Conservation (phyloP, 2,329 filamentous ascomycete genomes). For the Trichoderma semiorbis region DNA sequence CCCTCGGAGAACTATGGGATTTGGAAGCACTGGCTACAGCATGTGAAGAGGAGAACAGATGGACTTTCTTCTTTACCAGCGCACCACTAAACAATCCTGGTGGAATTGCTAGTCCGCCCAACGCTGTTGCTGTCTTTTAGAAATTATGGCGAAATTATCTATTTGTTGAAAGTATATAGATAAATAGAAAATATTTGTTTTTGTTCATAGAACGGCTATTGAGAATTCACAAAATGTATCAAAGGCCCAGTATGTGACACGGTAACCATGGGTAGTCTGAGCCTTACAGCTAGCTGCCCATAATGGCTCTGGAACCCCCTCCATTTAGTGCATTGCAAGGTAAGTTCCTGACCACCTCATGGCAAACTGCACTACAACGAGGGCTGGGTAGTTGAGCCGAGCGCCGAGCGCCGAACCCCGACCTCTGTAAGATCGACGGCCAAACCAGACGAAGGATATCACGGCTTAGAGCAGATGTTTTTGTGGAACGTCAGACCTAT, state of each 20-base stretch:
- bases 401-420: background rate
- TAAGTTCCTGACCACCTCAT: too few relatives aligned
- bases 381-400: background rate
- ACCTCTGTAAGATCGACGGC: background rate
- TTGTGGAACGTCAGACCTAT: background rate
- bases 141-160: background rate
- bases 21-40: conserved; percentile 37
- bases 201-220: rapidly evolving
- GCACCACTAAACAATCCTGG: conserved; percentile 32
- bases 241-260: background rate
- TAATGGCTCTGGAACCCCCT: background rate
- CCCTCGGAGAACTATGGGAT: conserved; percentile 49
- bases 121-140: background rate
- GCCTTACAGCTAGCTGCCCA: background rate
- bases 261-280: background rate
- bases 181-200: background rate
- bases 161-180: background rate
- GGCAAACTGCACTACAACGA: background rate
- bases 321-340: background rate
- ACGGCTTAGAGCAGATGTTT: background rate
- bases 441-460: background rate
- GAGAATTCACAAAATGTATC: background rate
- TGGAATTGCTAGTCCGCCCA: background rate
- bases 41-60: conserved; percentile 33
- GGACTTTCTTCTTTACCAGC: conserved; percentile 41